Conservation (phyloP, 352 stramenopile genomes). For the Pythium dissotocum region DNA sequence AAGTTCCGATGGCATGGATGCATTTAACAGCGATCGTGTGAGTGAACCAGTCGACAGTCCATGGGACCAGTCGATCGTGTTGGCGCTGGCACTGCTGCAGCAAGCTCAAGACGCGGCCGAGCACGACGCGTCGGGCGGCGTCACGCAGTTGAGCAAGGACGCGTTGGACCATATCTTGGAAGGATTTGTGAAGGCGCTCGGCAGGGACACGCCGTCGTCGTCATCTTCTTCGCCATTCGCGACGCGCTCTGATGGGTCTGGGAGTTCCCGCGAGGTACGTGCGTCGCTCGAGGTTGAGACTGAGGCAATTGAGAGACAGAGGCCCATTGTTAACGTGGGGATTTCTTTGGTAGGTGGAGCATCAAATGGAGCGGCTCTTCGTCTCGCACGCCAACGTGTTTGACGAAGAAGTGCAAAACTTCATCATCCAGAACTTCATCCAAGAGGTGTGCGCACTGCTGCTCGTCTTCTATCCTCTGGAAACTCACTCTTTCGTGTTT, state of each 20-base stretch:
- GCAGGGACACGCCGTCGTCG: slow-evolving; percentile 39
- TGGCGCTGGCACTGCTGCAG: slow-evolving; percentile 56
- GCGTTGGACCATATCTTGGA: slow-evolving; percentile 63
- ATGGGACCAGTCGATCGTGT: slow-evolving; percentile 37
- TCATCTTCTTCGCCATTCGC: background rate
- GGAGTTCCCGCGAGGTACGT: slow-evolving; percentile 10
- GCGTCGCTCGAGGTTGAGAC: background rate
- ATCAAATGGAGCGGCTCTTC: slow-evolving; percentile 74
- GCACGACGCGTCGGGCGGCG: slow-evolving; percentile 29
- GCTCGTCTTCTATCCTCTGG: background rate
- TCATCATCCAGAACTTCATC: slow-evolving; percentile 88
- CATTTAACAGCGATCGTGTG: too few species aligned
- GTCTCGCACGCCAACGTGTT: slow-evolving; percentile 81
- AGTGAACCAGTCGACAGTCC: background rate
- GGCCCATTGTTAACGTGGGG: background rate
- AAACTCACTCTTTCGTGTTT: background rate
- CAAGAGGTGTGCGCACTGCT: slow-evolving; percentile 39
- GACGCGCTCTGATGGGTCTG: background rate
- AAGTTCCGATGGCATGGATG: background rate
- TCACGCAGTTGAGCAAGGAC: slow-evolving; percentile 41
- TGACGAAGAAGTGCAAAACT: slow-evolving; percentile 83
- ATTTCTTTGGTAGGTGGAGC: slow-evolving; percentile 39
- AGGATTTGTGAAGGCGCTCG: slow-evolving; percentile 58
- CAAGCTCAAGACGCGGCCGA: slow-evolving; percentile 46
- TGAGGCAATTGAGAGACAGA: too few species aligned